phyloP scores from a whole-genome alignment of 306 rosid genomes.

The Datisca glomerata region DNA sequence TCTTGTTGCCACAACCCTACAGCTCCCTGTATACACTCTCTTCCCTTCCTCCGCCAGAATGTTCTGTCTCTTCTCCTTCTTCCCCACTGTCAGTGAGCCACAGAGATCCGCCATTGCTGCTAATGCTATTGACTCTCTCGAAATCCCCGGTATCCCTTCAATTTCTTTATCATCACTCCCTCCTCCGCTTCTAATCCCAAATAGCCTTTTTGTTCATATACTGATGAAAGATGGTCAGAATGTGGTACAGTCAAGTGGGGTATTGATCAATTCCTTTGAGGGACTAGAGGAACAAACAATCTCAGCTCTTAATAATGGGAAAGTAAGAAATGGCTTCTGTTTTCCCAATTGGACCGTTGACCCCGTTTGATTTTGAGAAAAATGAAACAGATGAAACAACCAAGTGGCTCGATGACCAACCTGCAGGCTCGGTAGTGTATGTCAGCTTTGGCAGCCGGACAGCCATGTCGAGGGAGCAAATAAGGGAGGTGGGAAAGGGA shows the following conservation, averaged over 20 bases:
- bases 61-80: constrained; percentile 27
- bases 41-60: constrained; percentile 32
- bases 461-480: constrained; percentile 26
- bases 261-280: constrained; percentile 33
- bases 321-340: constrained; percentile 11
- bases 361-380: constrained; percentile 36
- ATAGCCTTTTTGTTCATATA: constrained; percentile 6
- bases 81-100: constrained; percentile 4
- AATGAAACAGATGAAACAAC: not conserved
- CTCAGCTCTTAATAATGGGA: constrained; percentile 19
- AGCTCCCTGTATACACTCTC: constrained; percentile 27
- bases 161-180: constrained; percentile 38
- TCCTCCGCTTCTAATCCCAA: constrained; percentile 13
- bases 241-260: constrained; percentile 20
- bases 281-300: constrained; percentile 22
- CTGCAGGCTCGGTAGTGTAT: constrained; percentile 34
- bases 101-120: not conserved
- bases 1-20: constrained; percentile 9
- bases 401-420: constrained; percentile 33
- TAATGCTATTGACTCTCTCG: not conserved
- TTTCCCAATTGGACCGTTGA: constrained; percentile 33
- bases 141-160: constrained; percentile 22
- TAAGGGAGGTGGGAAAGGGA: constrained; percentile 38
- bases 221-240: constrained; percentile 20
- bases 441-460: constrained; percentile 44